Conservation (phyloP, 805 yeast genomes). For the Cyberlindnera saturnus region DNA sequence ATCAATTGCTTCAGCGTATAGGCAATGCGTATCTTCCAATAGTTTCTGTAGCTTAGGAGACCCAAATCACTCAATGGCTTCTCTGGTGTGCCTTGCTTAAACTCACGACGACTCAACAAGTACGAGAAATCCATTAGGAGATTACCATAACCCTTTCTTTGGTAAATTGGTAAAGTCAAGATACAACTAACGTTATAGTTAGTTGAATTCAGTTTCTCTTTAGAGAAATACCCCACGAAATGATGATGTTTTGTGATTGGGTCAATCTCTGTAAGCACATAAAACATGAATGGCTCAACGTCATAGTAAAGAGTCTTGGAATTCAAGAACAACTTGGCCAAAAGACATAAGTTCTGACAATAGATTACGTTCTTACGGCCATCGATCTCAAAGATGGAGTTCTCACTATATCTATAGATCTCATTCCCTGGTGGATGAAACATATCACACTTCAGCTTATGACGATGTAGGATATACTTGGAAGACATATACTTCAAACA, state of each 20-base stretch:
- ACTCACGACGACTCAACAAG: slow-evolving; percentile 66
- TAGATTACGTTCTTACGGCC: slow-evolving; percentile 77
- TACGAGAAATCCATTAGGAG: slow-evolving; percentile 87
- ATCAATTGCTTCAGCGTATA: slow-evolving; percentile 23
- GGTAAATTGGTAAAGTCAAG: slow-evolving; percentile 80
- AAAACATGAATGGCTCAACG: slow-evolving; percentile 92
- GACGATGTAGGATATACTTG: slow-evolving; percentile 61
- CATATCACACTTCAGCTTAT: slow-evolving; percentile 64
- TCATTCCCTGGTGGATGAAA: slow-evolving; percentile 88
- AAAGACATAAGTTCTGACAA: slow-evolving; percentile 83
- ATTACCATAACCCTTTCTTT: slow-evolving; percentile 84
- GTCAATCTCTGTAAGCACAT: slow-evolving; percentile 71
- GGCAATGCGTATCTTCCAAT: slow-evolving; percentile 73
- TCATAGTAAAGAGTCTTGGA: slow-evolving; percentile 91
- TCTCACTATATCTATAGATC: slow-evolving; percentile 67
- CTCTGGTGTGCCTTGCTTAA: slow-evolving; percentile 87
- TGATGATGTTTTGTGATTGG: slow-evolving; percentile 43
- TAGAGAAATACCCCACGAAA: slow-evolving; percentile 92
- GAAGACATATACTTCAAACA: slow-evolving; percentile 78
- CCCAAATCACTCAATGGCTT: slow-evolving; percentile 90
- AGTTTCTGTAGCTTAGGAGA: slow-evolving; percentile 73
- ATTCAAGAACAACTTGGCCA: slow-evolving; percentile 84
- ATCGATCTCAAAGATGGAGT: slow-evolving; percentile 85
- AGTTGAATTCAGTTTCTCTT: slow-evolving; percentile 68
- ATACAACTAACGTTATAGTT: slow-evolving; percentile 88